Base-by-base conservation (phyloP, 1,139 yeast genomes). In the Debaryomyces singareniensis region DNA sequence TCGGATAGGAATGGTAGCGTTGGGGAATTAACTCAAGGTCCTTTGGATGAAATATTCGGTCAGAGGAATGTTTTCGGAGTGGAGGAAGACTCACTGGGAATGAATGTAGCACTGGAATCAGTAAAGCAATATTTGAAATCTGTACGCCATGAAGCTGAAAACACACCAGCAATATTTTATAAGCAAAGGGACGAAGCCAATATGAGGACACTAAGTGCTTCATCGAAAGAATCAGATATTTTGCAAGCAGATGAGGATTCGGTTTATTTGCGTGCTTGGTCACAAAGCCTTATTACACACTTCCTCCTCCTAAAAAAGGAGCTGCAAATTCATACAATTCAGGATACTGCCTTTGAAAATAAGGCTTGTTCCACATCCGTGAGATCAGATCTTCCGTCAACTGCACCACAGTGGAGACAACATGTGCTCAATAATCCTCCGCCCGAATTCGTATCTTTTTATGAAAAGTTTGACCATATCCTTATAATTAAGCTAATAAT, bases 401-500 rank as follows among this genome's bases (percentile, higher is more conserved):
- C 60, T 1, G 58, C 63, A 3, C 39, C 47, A 15, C 42, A 43
- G 28, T 63, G 70, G 69, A 43, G 68, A 20, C 40, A 49, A 26
- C 38, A 40, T 21, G 49, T 64, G 5, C 42, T 57, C 26, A 49
- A 52, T 16, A 37, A 35, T 20, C 43, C 41, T 1, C 66, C 70
- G 4, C 66, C 67, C 0, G 35, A 51, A 1, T 42, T 55, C 2
- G 43, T 40, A 3, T 45, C 36, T 25, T 48, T 56, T 33, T 37
- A 38, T 28, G 27, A 31, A 5, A 27, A 30, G 6, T 35, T 66
- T 5, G 61, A 59, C 26, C 64, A 66, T 28, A 43, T 56, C 5
- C 53, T 60, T 1, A 46, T 53, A 11, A 53, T 66, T 36, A 60
- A 56, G 37, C 49, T 66, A 15, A 36, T 67, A 15, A 55, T 59